Percentiles rank a stretch among this genome's conserved stretches.
Evolutionary conservation across 1,284 basidiomycete genomes (phyloP).

Genomic region (Ustilago tritici): DNA sequence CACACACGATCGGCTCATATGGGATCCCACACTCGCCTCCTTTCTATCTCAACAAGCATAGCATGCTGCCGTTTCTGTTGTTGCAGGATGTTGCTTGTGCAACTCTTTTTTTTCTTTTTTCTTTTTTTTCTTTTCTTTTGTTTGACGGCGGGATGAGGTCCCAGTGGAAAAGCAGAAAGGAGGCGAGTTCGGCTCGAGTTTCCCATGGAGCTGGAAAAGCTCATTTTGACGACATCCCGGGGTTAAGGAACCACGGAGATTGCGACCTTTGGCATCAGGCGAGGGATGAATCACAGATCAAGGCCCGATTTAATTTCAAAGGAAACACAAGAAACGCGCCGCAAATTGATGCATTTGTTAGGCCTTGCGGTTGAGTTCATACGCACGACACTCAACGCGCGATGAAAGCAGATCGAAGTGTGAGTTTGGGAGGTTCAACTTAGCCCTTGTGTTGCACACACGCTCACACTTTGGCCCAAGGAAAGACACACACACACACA

Average conservation of each 20-base stretch:
- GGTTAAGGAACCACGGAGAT: conserved; percentile 34
- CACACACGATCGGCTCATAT: neutral
- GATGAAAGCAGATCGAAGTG: neutral
- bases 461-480: conserved; percentile 4
- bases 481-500: conserved; percentile 7
- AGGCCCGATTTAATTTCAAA: neutral
- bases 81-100: conserved; percentile 3
- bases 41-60: too few relatives aligned
- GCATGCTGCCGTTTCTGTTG: too few relatives aligned
- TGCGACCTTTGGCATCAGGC: neutral
- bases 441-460: neutral
- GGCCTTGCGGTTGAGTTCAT: neutral
- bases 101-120: neutral
- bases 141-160: neutral
- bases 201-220: conserved; percentile 15
- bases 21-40: neutral
- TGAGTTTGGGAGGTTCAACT: too few relatives aligned
- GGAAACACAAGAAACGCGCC: neutral
- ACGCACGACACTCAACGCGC: conserved; percentile 11
- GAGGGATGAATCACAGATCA: neutral
- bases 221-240: conserved; percentile 6
- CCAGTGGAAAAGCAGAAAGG: neutral
- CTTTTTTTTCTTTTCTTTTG: neutral
- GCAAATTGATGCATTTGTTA: conserved; percentile 2
- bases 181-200: conserved; percentile 1